These are phyloP conservation scores for Zasmidium cellare DNA, from an alignment of 2,329 filamentous ascomycete species.

Conservation along the genomic window DNA sequence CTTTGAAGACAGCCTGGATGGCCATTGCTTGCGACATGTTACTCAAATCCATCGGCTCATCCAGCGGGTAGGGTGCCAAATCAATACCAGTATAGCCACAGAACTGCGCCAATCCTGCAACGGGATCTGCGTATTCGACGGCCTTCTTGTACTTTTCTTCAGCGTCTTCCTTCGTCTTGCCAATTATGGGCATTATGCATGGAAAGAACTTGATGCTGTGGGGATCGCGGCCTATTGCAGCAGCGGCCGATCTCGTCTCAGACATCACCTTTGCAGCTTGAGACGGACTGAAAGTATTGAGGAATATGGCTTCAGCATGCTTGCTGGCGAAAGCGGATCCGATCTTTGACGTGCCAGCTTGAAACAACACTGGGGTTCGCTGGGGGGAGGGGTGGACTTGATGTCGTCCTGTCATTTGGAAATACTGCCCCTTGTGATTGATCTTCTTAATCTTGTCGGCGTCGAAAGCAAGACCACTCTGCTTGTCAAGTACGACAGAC, in stretches of 20 bases:
- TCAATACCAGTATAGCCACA: conserved; percentile 71
- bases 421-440: conserved; percentile 58
- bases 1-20: conserved; percentile 7
- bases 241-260: conserved; percentile 33
- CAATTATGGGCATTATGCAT: conserved; percentile 64
- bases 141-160: conserved; percentile 61
- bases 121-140: conserved; percentile 59
- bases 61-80: conserved; percentile 32
- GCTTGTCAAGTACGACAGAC: conserved; percentile 54
- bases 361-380: conserved; percentile 43
- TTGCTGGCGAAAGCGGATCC: conserved; percentile 58
- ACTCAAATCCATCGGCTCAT: conserved; percentile 35
- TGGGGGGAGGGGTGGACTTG: conserved; percentile 44
- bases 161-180: conserved; percentile 64
- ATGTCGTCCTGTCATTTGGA: conserved; percentile 45
- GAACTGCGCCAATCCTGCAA: conserved; percentile 69
- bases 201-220: conserved; percentile 65
- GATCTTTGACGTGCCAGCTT: conserved; percentile 60
- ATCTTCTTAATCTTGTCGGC: conserved; percentile 61
- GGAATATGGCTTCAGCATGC: conserved; percentile 66
- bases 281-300: conserved; percentile 58
- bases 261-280: conserved; percentile 44
- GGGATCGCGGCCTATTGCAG: conserved; percentile 53
- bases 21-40: conserved; percentile 43
- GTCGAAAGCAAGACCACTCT: conserved; percentile 57